Conservation (phyloP, 768 basidiomycete species). For the Suillus subaureus region DNA sequence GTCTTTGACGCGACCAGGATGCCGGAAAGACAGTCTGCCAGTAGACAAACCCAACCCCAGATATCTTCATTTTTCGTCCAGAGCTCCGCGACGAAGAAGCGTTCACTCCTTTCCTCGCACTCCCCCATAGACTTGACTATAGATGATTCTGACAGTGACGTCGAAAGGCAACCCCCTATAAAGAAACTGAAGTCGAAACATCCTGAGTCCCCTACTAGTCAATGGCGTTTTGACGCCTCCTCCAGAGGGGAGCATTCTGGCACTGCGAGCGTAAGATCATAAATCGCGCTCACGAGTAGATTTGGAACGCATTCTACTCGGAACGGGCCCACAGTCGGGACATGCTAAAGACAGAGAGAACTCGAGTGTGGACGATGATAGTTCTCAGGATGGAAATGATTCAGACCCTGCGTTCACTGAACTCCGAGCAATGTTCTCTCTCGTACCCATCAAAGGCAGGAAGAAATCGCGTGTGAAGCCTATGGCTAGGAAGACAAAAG, state of each 20-base stretch:
- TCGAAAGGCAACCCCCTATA: constrained; percentile 25
- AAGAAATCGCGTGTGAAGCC: constrained; percentile 33
- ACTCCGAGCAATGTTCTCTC: constrained; percentile 50
- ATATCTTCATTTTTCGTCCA: constrained; percentile 13
- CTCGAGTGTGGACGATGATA: constrained; percentile 26
- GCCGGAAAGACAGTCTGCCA: not conserved
- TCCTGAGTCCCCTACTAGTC: constrained; percentile 30
- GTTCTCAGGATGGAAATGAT: constrained; percentile 37
- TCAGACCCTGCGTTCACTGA: constrained; percentile 49
- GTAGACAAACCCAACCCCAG: constrained; percentile 10
- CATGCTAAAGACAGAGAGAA: constrained; percentile 25
- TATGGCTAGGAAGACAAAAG: constrained; percentile 35
- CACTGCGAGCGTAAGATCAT: constrained; percentile 45
- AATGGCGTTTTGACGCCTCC: constrained; percentile 45
- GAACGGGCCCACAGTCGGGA: constrained; percentile 33
- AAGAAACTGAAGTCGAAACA: constrained; percentile 31
- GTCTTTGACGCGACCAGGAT: not conserved
- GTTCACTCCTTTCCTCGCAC: constrained; percentile 19
- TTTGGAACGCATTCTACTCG: constrained; percentile 56
- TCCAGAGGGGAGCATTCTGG: not conserved
- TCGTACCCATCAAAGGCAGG: constrained; percentile 37
- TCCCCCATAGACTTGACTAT: constrained; percentile 57
- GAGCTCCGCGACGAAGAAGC: constrained; percentile 26
- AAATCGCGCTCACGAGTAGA: constrained; percentile 35
- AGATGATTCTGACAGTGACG: constrained; percentile 35